A percentile compares a stretch with the other conserved stretches of the same genome.
These are phyloP conservation scores for Bryoglossum gracile DNA, from an alignment of 495 filamentous ascomycete species.

Conservation along the genomic window DNA sequence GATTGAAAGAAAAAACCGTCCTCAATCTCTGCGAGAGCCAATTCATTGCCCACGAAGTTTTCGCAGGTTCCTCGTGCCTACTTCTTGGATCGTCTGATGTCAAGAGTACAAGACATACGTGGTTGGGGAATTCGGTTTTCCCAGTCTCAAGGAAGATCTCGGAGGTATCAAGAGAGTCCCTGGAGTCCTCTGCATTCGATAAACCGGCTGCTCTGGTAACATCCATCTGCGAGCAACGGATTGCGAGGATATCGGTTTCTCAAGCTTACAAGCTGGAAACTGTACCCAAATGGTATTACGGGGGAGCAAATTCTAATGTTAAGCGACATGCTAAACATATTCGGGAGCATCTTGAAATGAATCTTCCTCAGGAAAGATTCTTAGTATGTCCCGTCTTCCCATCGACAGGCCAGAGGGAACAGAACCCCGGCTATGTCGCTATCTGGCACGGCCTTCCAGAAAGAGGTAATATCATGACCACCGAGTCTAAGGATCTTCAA, in stretches of 20 bases:
- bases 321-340: constrained; percentile 8
- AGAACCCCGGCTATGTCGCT: constrained; percentile 2
- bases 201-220: background rate
- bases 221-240: constrained; percentile 8
- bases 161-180: background rate
- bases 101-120: constrained; percentile 2
- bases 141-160: constrained; percentile 4
- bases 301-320: background rate
- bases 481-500: constrained; percentile 5
- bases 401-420: background rate
- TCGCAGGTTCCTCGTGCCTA: constrained; percentile 11
- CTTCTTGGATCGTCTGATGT: constrained; percentile 4
- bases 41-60: constrained; percentile 5
- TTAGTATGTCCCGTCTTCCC: constrained; percentile 8
- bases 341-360: constrained; percentile 3
- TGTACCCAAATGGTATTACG: constrained; percentile 10
- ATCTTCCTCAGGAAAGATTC: constrained; percentile 12
- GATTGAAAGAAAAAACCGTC: constrained; percentile 6
- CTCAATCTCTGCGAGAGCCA: constrained; percentile 10
- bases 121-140: constrained; percentile 8
- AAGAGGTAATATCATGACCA: constrained; percentile 1
- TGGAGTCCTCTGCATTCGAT: constrained; percentile 7
- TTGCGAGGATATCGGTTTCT: background rate
- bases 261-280: constrained; percentile 6
- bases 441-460: constrained; percentile 4